Evolutionary conservation across 2,329 filamentous ascomycete genomes (phyloP).

Genomic region (Cladosporium sp.): DNA sequence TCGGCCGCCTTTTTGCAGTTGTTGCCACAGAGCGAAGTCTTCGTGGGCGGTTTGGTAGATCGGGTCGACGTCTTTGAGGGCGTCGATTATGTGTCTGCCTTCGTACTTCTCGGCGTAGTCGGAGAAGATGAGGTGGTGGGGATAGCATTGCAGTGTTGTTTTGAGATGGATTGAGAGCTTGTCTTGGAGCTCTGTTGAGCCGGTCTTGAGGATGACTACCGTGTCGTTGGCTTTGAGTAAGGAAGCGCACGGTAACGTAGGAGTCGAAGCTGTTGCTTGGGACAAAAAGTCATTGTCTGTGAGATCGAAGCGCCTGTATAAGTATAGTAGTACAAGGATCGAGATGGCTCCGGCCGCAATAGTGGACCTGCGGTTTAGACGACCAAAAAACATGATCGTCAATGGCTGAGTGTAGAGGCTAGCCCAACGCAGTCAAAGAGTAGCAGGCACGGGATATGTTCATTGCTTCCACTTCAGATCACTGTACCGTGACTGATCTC

Average conservation of each 20-base stretch:
- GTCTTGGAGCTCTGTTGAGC: conserved; percentile 30
- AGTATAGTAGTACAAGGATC: not conserved
- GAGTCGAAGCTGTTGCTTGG: no score
- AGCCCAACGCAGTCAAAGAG: no score
- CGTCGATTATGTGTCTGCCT: conserved; percentile 31
- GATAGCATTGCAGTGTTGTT: conserved; percentile 32
- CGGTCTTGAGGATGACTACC: conserved; percentile 47
- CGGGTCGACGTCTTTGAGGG: conserved; percentile 19
- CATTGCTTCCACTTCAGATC: no score
- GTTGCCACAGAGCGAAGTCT: conserved; percentile 28
- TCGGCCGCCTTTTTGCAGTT: conserved; percentile 19
- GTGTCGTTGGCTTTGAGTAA: conserved; percentile 41
- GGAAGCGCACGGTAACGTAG: not conserved
- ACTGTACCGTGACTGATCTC: no score
- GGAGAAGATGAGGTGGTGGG: conserved; percentile 34
- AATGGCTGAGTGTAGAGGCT: no score
- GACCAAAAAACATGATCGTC: no score
- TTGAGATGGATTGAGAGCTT: conserved; percentile 30
- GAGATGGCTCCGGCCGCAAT: not conserved
- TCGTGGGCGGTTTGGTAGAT: conserved; percentile 15
- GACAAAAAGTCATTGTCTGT: not conserved
- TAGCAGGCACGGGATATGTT: no score
- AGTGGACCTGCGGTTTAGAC: no score
- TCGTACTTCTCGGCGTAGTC: conserved; percentile 34
- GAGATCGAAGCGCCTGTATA: not conserved